Base-by-base conservation (phyloP, 2,329 filamentous ascomycete genomes). In the Neobulgaria alba region DNA sequence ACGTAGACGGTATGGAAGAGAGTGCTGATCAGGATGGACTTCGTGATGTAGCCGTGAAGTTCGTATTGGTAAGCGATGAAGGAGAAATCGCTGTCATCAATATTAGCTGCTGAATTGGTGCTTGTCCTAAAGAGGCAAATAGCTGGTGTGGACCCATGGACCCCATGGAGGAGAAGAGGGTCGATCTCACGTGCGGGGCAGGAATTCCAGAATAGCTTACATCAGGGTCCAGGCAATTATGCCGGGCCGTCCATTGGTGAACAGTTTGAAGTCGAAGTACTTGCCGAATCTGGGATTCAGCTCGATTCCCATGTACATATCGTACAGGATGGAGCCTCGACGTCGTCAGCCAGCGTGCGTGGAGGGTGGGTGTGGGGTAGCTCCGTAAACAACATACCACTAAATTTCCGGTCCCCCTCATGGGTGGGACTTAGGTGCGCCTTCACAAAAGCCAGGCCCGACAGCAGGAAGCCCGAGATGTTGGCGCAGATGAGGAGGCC, bases 211-310 rank as follows among this genome's bases (percentile, higher is more conserved):
- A 12, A 12, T 12, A 26, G 45, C 60, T 33, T 50, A 68, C 66
- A 68, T 65, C 21, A 69, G 50, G n/a, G 64, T 66, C 66, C 67
- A 70, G 7, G 62, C 59, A 45, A 69, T 58, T 39, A 71, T 69
- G 7, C 67, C 68, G n/a, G 64, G 63, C 16, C 68, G 57, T 3
- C 67, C 67, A 38, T 69, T 69, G 36, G 61, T 65, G 45, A 70
- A 71, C 0, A 69, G 54, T 41, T 71, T 71, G 18, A 69, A 60
- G 44, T 71, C 67, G 48, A 66, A 69, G 10, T 49, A 54, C 2
- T 57, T 49, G 0, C 66, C 65, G 18, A 69, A 49, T 32, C 67
- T 52, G 0, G 67, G 67, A 35, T 70, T 69, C 3, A 70, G 41
- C 47, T 70, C 67, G 19, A 68, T 61, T 0, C 67, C 67, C 61